Evolutionary conservation across 1,139 yeast species (phyloP).

Genomic region (Geotrichum klebahnii): DNA sequence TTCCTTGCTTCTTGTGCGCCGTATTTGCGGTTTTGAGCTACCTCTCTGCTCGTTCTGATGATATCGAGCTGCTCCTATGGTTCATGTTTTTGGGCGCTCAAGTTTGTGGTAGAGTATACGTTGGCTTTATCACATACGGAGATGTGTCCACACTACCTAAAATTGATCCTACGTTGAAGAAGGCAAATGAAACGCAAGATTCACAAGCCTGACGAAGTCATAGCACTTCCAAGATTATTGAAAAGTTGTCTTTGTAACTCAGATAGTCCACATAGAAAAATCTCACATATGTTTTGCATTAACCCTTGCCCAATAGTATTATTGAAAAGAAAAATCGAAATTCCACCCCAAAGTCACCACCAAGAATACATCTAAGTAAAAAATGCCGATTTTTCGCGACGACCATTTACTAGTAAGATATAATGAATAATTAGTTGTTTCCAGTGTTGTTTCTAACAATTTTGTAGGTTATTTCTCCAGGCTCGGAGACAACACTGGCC

Average conservation of each 20-base stretch:
- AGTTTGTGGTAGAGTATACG: background rate
- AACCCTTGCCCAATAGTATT: slow-evolving; percentile 6
- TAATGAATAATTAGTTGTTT: background rate
- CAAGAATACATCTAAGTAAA: slow-evolving; percentile 4
- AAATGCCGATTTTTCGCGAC: slow-evolving; percentile 60
- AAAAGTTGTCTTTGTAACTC: no score
- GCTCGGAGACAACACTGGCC: slow-evolving; percentile 69
- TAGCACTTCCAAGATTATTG: no score
- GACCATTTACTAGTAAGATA: slow-evolving; percentile 46
- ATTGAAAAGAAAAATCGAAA: background rate
- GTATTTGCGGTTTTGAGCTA: background rate
- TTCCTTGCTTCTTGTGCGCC: background rate
- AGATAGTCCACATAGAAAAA: no score
- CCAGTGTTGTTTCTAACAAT: slow-evolving; percentile 29
- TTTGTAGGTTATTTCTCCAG: slow-evolving; percentile 63
- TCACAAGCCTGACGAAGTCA: no score
- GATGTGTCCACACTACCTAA: background rate
- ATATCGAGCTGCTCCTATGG: background rate
- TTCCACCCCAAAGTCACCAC: slow-evolving; percentile 3
- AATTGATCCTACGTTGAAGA: no score
- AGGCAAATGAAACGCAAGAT: no score
- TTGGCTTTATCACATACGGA: background rate
- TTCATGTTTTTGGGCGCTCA: slow-evolving; percentile 7
- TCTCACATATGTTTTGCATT: no score
- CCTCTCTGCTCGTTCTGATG: background rate